These are phyloP conservation scores for Acanthamoeba divionensis DNA, from an alignment of 208 protist genomes.

Conservation along the genomic window DNA sequence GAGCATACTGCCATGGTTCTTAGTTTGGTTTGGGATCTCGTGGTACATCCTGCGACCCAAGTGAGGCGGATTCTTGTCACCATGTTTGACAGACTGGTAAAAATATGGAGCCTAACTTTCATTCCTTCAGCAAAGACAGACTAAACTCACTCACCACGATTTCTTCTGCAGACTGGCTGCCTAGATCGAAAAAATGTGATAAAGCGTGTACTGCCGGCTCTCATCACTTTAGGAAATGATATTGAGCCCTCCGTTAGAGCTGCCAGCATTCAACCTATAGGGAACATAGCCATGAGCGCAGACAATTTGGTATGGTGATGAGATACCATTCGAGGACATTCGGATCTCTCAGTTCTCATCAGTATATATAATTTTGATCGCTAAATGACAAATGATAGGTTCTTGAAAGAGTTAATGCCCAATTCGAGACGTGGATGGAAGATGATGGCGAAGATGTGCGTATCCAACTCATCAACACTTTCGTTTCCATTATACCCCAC, in stretches of 20 bases:
- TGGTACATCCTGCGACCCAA: constrained; percentile 15
- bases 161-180: background rate
- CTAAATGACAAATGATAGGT: background rate
- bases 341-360: background rate
- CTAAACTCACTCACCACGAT: no score
- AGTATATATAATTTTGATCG: background rate
- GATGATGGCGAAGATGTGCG: background rate
- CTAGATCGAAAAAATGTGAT: background rate
- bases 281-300: background rate
- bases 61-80: background rate
- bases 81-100: background rate
- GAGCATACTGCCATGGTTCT: background rate
- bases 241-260: background rate
- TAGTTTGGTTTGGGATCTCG: constrained; percentile 16
- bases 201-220: constrained; percentile 34
- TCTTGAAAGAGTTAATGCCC: constrained; percentile 30
- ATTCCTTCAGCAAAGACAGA: background rate
- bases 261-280: background rate
- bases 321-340: background rate
- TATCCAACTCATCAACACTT: constrained; percentile 1
- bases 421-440: constrained; percentile 36
- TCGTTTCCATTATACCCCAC: constrained; percentile 2
- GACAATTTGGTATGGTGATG: constrained; percentile 15
- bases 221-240: constrained; percentile 45
- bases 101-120: background rate